phyloP scores from a whole-genome alignment of 1,284 basidiomycete genomes.

The Clitocybe nebularis region DNA sequence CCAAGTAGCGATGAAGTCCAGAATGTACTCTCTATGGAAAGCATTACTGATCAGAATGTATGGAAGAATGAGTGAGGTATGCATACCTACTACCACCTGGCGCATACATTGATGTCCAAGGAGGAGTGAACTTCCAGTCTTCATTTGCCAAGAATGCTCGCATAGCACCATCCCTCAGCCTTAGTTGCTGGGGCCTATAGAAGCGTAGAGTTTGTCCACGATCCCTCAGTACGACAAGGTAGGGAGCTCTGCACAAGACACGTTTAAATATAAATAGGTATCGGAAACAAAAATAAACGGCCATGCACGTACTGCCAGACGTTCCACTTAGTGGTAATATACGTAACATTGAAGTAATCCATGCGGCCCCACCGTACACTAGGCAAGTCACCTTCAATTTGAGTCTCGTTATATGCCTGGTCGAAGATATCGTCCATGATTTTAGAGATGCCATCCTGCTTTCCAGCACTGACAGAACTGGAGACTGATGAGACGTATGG shows the following conservation, averaged over 20 bases:
- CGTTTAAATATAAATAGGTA: too few relatives aligned
- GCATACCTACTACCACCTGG: slow-evolving; percentile 67
- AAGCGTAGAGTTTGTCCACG: slow-evolving; percentile 72
- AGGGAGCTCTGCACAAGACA: slow-evolving; percentile 52
- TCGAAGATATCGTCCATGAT: slow-evolving; percentile 69
- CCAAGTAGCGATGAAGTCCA: slow-evolving; percentile 55
- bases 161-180: slow-evolving; percentile 52
- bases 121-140: slow-evolving; percentile 50
- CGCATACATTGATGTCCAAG: slow-evolving; percentile 60
- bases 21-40: slow-evolving; percentile 54
- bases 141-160: slow-evolving; percentile 61
- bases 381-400: slow-evolving; percentile 58
- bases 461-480: slow-evolving; percentile 59
- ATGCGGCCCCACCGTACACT: slow-evolving; percentile 75
- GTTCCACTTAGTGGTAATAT: slow-evolving; percentile 74
- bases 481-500: neutral
- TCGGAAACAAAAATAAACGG: too few relatives aligned
- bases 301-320: slow-evolving; percentile 64
- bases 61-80: neutral
- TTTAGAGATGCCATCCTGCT: slow-evolving; percentile 61
- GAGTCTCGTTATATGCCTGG: slow-evolving; percentile 58
- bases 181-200: slow-evolving; percentile 59
- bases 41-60: neutral
- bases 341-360: slow-evolving; percentile 77
- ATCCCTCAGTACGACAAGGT: slow-evolving; percentile 60